Evolutionary conservation across 768 basidiomycete species (phyloP).

Genomic region (Leccinum pellstonianum): DNA sequence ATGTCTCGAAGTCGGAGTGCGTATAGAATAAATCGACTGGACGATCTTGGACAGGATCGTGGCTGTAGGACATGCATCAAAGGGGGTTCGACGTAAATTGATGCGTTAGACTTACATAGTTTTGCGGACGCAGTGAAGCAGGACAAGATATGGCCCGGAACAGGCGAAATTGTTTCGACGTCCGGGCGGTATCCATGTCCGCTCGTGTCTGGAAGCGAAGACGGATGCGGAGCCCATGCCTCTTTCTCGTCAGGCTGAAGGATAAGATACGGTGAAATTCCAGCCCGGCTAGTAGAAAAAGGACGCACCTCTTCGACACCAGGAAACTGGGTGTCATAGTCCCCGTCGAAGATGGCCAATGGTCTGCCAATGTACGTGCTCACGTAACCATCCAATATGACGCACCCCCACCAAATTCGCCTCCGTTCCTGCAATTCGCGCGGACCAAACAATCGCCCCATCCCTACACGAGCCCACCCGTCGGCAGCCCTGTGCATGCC

Average conservation of each 20-base stretch:
- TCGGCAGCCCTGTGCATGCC: slow-evolving; percentile 83
- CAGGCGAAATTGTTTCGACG: slow-evolving; percentile 21
- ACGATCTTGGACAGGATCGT: slow-evolving; percentile 67
- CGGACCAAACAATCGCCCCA: slow-evolving; percentile 56
- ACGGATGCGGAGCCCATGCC: slow-evolving; percentile 44
- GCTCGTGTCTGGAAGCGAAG: slow-evolving; percentile 32
- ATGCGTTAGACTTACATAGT: slow-evolving; percentile 52
- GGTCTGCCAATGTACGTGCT: slow-evolving; percentile 80
- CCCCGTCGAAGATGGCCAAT: slow-evolving; percentile 68
- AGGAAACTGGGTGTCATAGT: slow-evolving; percentile 74
- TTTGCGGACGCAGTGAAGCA: slow-evolving; percentile 74
- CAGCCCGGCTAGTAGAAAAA: neutral
- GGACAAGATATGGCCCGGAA: slow-evolving; percentile 57
- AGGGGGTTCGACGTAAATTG: neutral
- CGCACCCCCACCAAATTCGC: slow-evolving; percentile 77
- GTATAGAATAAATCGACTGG: slow-evolving; percentile 69
- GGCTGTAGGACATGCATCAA: slow-evolving; percentile 41
- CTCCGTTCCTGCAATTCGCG: slow-evolving; percentile 68
- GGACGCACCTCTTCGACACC: slow-evolving; percentile 51
- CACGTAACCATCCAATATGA: slow-evolving; percentile 77
- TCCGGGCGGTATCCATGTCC: slow-evolving; percentile 29
- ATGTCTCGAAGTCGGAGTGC: slow-evolving; percentile 53
- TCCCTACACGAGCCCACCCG: slow-evolving; percentile 63
- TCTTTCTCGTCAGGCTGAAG: slow-evolving; percentile 65
- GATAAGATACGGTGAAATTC: slow-evolving; percentile 10